Base-by-base conservation (phyloP, 148 eudicot species). In the Beta vulgaris region DNA sequence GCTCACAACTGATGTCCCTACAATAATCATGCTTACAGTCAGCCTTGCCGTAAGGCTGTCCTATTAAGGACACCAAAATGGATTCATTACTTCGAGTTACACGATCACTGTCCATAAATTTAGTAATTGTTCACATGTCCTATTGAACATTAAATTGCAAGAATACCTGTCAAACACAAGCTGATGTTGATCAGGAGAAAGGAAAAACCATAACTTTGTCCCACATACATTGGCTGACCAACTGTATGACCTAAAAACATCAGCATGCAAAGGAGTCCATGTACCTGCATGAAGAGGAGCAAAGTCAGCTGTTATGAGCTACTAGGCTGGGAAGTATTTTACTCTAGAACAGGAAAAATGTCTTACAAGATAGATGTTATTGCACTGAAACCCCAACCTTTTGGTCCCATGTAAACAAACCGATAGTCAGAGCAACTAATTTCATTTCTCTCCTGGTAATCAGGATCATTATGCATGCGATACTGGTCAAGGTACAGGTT, bases 191-290 rank as follows among this genome's bases (percentile, higher is more conserved):
- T 73, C 79, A 74, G 98, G 99, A 79, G 98, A 80, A 73, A 92
- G 86, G 81, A 92, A 87, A 83, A 89, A 81, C 99, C 99, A 96
- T 74, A 87, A 81, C 72, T 96, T 96, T 82, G 79, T 85, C 73
- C 99, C 99, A 85, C 98, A 92, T 1, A 92, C 93, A 84, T 96
- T 96, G 8, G 99, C 97, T 37, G 99, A 96, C 99, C 99, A 96
- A 82, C 99, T 96, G 76, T 89, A 96, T 69, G 99, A 96, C 87
- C 97, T 87, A 77, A 96, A 96, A 82, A 96, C 98, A 76, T 96
- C 99, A 53, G 99, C 99, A 83, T 96, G 99, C 64, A 96, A 85
- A 78, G 99, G 98, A 72, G 99, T 96, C 98, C 99, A 96, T 74
- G 99, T 95, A 74, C 99, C 99, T 96, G 85, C 77, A 86, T 44